Evolutionary conservation across 306 rosid genomes (phyloP), one percentile per base, ranked within the genome.

Genomic region (Styphnolobium japonicum): DNA sequence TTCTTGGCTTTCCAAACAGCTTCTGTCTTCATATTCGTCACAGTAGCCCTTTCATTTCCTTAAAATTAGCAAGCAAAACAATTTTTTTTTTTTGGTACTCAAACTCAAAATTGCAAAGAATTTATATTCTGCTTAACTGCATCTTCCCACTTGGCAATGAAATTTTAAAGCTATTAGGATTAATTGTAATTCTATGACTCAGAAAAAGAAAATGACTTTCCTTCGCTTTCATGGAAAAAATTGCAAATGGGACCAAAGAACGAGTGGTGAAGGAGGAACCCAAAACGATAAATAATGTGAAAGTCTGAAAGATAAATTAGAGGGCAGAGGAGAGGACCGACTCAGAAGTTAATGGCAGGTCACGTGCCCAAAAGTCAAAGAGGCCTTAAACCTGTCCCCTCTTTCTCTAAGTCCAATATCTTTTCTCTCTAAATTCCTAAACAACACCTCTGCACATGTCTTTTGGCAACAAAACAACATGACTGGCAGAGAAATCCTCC

Each of bases 401-500:
- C 51, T 31, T 72, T 52, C 23, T 65, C 23, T 12, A 6, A 42
- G 36, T n/a, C n/a, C n/a, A n/a, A n/a, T 15, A 34, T 15, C 55
- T 6, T 15, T 37, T 63, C 78, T 80, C 51, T 29, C 46, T 19
- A 73, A 45, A n/a, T 10, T 12, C 39, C 12, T 34, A 19, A 70
- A 7, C 58, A 1, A 10, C n/a, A n/a, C n/a, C 21, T 21, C 15
- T 9, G 10, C 23, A 69, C 36, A 67, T 12, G 49, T 72, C 82
- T 46, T 64, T 36, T 46, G 19, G 2, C 42, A 48, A 27, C 8
- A 9, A 31, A 71, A 4, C 65, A 74, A 10, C 81, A 85, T 81
- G 86, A 57, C 31, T 10, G 76, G 89, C 46, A 79, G 37, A 74
- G 89, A 86, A 19, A 82, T 86, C 86, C 82, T 86, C 53, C 80